phyloP scores from a whole-genome alignment of 352 stramenopile genomes.

The Plasmopara viticola region DNA sequence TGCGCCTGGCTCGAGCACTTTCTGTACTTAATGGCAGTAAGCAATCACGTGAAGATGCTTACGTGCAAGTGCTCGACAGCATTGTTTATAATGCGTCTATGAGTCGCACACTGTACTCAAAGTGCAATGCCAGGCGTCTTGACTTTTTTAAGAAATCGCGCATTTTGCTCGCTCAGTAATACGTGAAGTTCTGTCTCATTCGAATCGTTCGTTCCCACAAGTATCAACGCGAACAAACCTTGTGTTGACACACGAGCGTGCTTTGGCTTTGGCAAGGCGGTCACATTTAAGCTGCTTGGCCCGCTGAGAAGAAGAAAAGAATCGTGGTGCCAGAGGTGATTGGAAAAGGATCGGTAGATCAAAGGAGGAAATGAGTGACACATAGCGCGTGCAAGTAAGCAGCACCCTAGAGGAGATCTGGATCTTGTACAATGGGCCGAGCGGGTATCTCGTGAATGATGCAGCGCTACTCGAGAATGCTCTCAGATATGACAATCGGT shows the following conservation, averaged over 20 bases:
- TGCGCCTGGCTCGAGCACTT: not conserved
- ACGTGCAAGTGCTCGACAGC: not conserved
- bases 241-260: not conserved
- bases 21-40: conserved; percentile 1
- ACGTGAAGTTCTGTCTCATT: not conserved
- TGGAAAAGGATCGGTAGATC: conserved; percentile 1
- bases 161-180: not conserved
- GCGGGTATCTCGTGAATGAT: not conserved
- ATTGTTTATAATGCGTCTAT: not conserved
- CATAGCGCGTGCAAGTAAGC: not conserved
- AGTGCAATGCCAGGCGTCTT: not conserved
- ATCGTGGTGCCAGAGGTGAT: not conserved
- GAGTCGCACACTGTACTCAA: not conserved
- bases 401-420: not conserved
- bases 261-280: not conserved
- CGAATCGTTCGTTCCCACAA: not conserved
- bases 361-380: no score
- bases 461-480: not conserved
- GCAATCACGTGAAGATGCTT: not conserved
- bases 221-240: not conserved
- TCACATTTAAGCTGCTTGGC: not conserved
- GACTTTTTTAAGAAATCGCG: not conserved
- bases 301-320: not conserved
- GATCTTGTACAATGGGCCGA: not conserved
- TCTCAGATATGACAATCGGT: not conserved